These are phyloP conservation scores for Alternaria brassicae DNA, from an alignment of 2,329 filamentous ascomycete species.

Conservation along the genomic window DNA sequence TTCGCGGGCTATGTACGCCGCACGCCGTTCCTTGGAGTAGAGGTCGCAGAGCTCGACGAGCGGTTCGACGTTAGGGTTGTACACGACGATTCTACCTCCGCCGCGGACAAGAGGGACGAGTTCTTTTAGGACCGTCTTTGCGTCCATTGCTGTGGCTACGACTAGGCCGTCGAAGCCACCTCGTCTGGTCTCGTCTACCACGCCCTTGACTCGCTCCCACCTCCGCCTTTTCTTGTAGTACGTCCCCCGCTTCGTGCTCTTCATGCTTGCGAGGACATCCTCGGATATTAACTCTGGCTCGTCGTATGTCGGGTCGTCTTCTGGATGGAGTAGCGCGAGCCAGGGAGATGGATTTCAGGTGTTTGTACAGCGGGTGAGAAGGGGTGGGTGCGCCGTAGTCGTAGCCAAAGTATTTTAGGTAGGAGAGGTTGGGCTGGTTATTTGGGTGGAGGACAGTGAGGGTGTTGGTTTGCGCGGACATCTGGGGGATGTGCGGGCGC, in stretches of 20 bases:
- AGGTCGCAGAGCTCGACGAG: conserved; percentile 79
- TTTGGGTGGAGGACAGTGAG: conserved; percentile 82
- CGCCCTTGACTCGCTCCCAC: conserved; percentile 74
- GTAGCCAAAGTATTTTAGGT: conserved; percentile 89
- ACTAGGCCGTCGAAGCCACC: conserved; percentile 86
- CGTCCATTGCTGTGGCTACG: conserved; percentile 83
- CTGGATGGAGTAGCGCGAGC: conserved; percentile 85
- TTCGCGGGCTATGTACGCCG: conserved; percentile 63
- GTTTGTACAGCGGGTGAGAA: conserved; percentile 78
- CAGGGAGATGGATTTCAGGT: conserved; percentile 85
- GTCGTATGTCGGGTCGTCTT: conserved; percentile 76
- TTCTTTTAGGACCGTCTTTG: conserved; percentile 75
- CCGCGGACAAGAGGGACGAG: conserved; percentile 81
- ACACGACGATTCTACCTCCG: conserved; percentile 84
- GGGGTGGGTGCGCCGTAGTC: conserved; percentile 69
- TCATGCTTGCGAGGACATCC: conserved; percentile 72
- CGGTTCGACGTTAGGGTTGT: conserved; percentile 81
- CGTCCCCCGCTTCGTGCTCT: conserved; percentile 80
- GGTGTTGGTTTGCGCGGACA: conserved; percentile 74
- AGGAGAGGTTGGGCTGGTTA: conserved; percentile 83
- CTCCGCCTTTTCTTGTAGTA: conserved; percentile 90
- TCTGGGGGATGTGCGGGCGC: conserved; percentile 56
- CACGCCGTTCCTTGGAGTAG: conserved; percentile 80
- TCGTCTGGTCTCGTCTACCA: conserved; percentile 75
- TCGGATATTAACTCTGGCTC: conserved; percentile 67